These are phyloP conservation scores for Ogataea angusta DNA, from an alignment of 805 yeast genomes.

Conservation along the genomic window DNA sequence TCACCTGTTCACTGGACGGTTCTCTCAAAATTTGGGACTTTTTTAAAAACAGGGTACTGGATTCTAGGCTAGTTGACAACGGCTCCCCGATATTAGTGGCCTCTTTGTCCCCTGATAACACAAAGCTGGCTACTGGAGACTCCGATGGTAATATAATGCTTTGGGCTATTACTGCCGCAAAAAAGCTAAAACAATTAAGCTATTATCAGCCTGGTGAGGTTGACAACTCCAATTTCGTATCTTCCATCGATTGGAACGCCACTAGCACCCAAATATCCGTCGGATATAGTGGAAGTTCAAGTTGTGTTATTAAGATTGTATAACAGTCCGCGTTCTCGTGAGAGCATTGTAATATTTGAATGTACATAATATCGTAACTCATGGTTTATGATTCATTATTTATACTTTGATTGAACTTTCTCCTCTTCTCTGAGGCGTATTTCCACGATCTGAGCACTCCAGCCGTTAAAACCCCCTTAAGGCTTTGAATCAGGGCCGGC, in stretches of 20 bases:
- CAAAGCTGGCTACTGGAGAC: slow-evolving; percentile 60
- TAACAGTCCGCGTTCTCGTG: slow-evolving; percentile 4
- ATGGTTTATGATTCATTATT: slow-evolving; percentile 4
- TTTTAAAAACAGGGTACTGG: slow-evolving; percentile 37
- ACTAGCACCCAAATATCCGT: slow-evolving; percentile 25
- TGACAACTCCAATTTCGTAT: slow-evolving; percentile 15
- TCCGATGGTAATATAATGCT: slow-evolving; percentile 57
- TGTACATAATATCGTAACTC: slow-evolving; percentile 8
- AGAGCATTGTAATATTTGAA: slow-evolving; percentile 7
- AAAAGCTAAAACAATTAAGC: slow-evolving; percentile 15
- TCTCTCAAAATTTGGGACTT: slow-evolving; percentile 67
- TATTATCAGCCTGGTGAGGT: slow-evolving; percentile 26
- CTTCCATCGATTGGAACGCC: slow-evolving; percentile 26
- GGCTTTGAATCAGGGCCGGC: slow-evolving; percentile 73
- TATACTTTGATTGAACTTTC: slow-evolving; percentile 28
- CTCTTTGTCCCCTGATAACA: slow-evolving; percentile 46
- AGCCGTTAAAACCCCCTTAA: slow-evolving; percentile 85
- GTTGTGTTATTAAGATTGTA: slow-evolving; percentile 24
- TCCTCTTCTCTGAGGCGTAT: slow-evolving; percentile 73
- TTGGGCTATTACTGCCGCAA: slow-evolving; percentile 39
- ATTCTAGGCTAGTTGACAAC: slow-evolving; percentile 36
- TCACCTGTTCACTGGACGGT: slow-evolving; percentile 70
- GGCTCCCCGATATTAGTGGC: slow-evolving; percentile 57
- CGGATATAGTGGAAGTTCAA: slow-evolving; percentile 25
- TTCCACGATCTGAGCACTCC: slow-evolving; percentile 67